Base-by-base conservation (phyloP, 352 stramenopile species). In the Phytopythium cucurbitacearum region DNA sequence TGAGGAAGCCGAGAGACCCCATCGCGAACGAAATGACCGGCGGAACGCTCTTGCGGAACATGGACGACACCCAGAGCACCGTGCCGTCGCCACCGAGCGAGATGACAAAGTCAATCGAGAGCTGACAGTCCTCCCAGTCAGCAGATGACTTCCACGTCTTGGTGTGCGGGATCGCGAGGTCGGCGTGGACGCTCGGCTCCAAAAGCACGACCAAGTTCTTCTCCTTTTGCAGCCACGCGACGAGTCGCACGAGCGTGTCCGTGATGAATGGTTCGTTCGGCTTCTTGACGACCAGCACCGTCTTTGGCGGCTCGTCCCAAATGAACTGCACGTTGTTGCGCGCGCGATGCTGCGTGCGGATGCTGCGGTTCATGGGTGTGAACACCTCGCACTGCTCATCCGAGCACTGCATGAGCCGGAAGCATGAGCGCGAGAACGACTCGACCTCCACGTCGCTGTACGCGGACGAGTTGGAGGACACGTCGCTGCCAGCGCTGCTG, bases 1-100 rank as follows among this genome's bases (percentile, higher is more conserved):
- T 98, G 28, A 99, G 76, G 59, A 99, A 99, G 2, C 97, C 97
- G 12, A 99, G 70, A 48, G 87, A 98, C 32, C 97, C 97, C 66
- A 98, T 96, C 0, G 92, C 89, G 15, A 99, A 90, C 8, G 89
- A 96, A 36, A 99, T 71, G 46, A 99, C 92, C 0, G 97, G 97
- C 12, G 97, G 97, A 16, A 98, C 85, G 40, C 93, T 97, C 60
- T 96, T 88, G 35, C 71, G 76, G 54, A 91, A 94, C 50, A 95
- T 74, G 21, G 83, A 94, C 28, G 85, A 92, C 15, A 93, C 83
- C 83, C 83, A 95, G n/a, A 95, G 57, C 49, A 95, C 80, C 0
- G 85, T 95, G 21, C 97, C 97, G 64, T 99, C 97, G 21, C 97
- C 96, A 7, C 95, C 95, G 4, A 99, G 81, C 42, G 89, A 97